Conservation (phyloP, 2,329 filamentous ascomycete species). For the Cladosporium phlei region DNA sequence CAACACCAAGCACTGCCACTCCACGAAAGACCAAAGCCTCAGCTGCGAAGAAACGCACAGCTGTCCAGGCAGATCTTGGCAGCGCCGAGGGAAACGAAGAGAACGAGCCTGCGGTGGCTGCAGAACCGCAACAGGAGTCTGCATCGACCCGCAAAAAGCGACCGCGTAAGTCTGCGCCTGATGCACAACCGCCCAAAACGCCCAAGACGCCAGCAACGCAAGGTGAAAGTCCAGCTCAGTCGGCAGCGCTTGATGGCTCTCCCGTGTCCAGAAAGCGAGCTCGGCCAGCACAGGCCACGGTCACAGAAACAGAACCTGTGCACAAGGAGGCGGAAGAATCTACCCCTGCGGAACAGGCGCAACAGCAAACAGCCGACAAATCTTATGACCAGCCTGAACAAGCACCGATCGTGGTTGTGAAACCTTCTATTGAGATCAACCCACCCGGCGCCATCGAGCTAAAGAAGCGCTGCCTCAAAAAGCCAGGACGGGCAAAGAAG, state of each 20-base stretch:
- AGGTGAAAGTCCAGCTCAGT: neutral
- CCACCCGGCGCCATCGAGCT: conserved; percentile 38
- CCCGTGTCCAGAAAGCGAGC: neutral
- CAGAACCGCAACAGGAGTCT: neutral
- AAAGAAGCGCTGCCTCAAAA: conserved; percentile 24
- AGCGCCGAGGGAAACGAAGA: neutral
- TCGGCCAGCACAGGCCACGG: neutral
- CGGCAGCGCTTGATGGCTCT: neutral
- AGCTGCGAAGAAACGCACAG: conserved; percentile 1
- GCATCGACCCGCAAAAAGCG: neutral
- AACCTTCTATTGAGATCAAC: conserved; percentile 41
- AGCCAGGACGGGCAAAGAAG: conserved; percentile 39
- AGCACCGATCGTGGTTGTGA: neutral
- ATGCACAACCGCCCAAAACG: neutral
- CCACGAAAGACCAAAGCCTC: neutral
- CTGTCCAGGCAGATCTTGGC: neutral
- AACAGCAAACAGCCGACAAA: conserved; percentile 1
- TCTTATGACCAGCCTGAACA: neutral
- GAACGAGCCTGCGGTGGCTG: neutral
- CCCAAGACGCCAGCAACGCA: neutral
- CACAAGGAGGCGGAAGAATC: neutral
- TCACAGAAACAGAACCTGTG: neutral
- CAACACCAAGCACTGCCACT: neutral
- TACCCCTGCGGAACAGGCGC: neutral
- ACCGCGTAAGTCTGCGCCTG: neutral